Evolutionary conservation across 1,284 basidiomycete species (phyloP).

Genomic region (Schizopora paradoxa): DNA sequence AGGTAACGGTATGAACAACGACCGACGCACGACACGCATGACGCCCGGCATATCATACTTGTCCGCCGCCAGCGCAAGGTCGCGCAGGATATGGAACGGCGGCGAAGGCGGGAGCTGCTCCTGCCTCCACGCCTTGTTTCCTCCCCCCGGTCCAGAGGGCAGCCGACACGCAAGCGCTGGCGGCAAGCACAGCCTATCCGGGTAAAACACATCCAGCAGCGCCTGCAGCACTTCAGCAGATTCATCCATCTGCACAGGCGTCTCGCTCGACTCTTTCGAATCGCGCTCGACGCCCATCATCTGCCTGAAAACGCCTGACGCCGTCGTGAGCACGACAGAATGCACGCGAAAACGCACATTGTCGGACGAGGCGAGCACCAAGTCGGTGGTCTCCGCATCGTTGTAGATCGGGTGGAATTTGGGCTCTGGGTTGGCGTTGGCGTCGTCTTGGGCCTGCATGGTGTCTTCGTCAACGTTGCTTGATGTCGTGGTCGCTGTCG

Average conservation of each 20-base stretch:
- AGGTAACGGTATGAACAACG: constrained; percentile 8
- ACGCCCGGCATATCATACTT: constrained; percentile 17
- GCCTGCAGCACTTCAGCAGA: not conserved
- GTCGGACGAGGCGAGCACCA: constrained; percentile 8
- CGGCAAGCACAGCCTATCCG: not conserved
- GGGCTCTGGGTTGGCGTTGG: no score
- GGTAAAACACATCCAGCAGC: constrained; percentile 12
- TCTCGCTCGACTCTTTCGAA: not conserved
- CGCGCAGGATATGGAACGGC: not conserved
- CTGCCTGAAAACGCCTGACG: constrained; percentile 8
- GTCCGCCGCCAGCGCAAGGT: constrained; percentile 8
- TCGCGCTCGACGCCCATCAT: constrained; percentile 6
- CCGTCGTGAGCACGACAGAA: constrained; percentile 8
- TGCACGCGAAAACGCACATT: constrained; percentile 8
- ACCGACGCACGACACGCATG: constrained; percentile 3
- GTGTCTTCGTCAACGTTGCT: no score
- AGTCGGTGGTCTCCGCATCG: no score
- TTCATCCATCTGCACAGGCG: constrained; percentile 7
- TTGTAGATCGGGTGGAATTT: no score
- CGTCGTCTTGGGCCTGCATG: no score
- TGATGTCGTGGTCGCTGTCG: no score
- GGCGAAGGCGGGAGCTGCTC: no score
- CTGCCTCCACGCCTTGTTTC: no score
- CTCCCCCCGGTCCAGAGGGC: not conserved
- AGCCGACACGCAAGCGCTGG: not conserved